Base-by-base conservation (phyloP, 257 asterid genomes). In the Ocimum tenuiflorum region DNA sequence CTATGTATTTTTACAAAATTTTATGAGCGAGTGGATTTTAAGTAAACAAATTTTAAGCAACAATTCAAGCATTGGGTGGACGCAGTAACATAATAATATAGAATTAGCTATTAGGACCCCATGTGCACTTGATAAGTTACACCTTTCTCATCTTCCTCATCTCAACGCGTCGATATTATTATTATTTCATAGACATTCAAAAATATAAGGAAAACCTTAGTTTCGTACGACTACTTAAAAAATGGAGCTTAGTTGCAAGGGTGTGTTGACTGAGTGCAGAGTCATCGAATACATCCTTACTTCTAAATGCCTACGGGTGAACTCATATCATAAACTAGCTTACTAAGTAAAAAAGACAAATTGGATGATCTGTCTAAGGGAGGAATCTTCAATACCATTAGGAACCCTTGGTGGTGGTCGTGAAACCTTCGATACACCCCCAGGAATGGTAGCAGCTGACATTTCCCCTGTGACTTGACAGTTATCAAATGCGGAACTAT, bases 401-500 rank as follows among this genome's bases (percentile, higher is more conserved):
- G 95, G 91, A 39, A 76, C 79, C 48, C 85, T 80, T 3, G 89
- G 91, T n/a, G 90, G 95, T 67, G 88, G 92, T 38, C 88, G 84
- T 59, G 80, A 60, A 66, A 52, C 69, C 67, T 79, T 88, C 8
- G 86, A 73, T 61, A 63, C 14, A 80, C 73, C 78, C 31, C 83
- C 80, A 47, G 82, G 70, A 45, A 54, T 62, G 38, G 77, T 66
- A 56, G 75, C 74, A 22, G 65, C 51, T 19, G 82, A 80, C 51
- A 67, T 77, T 58, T 84, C 86, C 74, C 79, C 88, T 3, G 74
- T 33, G 61, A 60, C 63, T 53, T 77, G 80, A 20, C 75, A 80
- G 74, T 66, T 76, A 75, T 85, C 91, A 61, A 64, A 78, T 45
- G 80, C 63, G 27, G 85, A 65, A 69, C 69, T 47, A 61, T 48